Base-by-base conservation (phyloP, 225 moss, liverwort and hornwort species). In the Climacium dendroides region DNA sequence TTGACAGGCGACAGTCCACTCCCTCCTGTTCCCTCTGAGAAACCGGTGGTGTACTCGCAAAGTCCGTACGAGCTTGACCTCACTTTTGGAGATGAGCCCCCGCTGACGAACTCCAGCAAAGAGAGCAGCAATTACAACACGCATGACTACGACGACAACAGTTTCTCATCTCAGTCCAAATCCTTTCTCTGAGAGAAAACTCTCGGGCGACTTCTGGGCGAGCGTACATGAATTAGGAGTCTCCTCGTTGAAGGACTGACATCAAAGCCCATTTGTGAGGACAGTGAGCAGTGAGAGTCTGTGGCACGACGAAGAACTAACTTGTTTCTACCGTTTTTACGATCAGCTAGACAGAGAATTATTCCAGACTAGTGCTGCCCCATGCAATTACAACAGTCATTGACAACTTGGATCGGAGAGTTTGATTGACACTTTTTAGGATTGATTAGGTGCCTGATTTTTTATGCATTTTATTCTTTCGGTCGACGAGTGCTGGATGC, bases 81-180 rank as follows among this genome's bases (percentile, higher is more conserved):
- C 50, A 7, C 85, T 4, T 83, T 79, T 2, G 77, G 37, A 54
- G 73, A 76, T 32, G 91, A 76, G 29, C 86, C 83, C 10, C 89
- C 74, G 6, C 10, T 60, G 69, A 72, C 64, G 4, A 57, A 39
- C 86, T 90, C 85, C 79, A 91, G 89, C 85, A 90, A 85, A 87
- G 34, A 71, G 72, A 84, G 84, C 84, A 90, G 90, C 88, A 72
- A 85, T 32, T 81, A 58, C 59, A 83, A 71, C 67, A 35, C 57
- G 9, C 76, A 54, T 9, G 74, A 84, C 52, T 69, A 81, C 76
- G 81, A 53, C 54, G 74, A 85, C 39, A 75, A 85, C 55, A 91
- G 84, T 80, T 92, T 92, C 91, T 87, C 86, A 2, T 89, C 92
- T 6, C 89, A 92, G 65, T 87, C 92, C 53, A 92, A 86, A 64